phyloP scores from a whole-genome alignment of 495 filamentous ascomycete species.

The Lophiotrema nucula region DNA sequence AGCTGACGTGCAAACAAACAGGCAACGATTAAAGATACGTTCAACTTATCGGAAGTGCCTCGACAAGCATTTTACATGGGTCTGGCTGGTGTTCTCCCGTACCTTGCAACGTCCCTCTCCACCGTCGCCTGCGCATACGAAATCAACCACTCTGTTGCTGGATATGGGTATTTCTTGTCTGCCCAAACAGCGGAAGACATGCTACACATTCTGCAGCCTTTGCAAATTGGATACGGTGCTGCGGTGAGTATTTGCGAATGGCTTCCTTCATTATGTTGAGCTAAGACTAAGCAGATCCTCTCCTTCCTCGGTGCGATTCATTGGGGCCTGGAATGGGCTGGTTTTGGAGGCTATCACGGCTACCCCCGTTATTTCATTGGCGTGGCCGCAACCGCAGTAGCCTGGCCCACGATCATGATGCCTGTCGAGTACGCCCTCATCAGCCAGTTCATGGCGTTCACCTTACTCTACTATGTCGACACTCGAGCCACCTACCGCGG shows the following conservation, averaged over 20 bases:
- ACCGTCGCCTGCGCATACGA: slow-evolving; percentile 79
- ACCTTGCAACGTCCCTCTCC: slow-evolving; percentile 79
- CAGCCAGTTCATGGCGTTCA: slow-evolving; percentile 85
- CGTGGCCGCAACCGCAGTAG: slow-evolving; percentile 75
- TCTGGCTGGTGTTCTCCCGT: slow-evolving; percentile 85
- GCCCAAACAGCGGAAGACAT: slow-evolving; percentile 70
- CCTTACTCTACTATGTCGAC: slow-evolving; percentile 85
- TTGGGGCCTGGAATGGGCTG: slow-evolving; percentile 84
- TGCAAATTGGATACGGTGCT: slow-evolving; percentile 92
- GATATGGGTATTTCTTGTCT: slow-evolving; percentile 63
- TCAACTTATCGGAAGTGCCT: slow-evolving; percentile 73
- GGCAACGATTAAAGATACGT: slow-evolving; percentile 84
- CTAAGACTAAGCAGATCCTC: slow-evolving; percentile 60
- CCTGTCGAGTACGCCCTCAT: slow-evolving; percentile 87
- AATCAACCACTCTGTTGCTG: slow-evolving; percentile 47
- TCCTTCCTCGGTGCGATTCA: slow-evolving; percentile 96
- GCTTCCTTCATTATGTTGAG: background rate
- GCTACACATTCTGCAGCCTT: slow-evolving; percentile 78
- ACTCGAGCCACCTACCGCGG: slow-evolving; percentile 69
- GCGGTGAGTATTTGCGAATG: slow-evolving; percentile 62
- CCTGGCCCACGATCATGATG: slow-evolving; percentile 90
- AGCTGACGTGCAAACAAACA: slow-evolving; percentile 39
- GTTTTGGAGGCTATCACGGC: slow-evolving; percentile 68
- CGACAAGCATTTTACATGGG: slow-evolving; percentile 78
- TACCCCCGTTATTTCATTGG: slow-evolving; percentile 81